Evolutionary conservation across 306 rosid species (phyloP).

Genomic region (Geum urbanum): DNA sequence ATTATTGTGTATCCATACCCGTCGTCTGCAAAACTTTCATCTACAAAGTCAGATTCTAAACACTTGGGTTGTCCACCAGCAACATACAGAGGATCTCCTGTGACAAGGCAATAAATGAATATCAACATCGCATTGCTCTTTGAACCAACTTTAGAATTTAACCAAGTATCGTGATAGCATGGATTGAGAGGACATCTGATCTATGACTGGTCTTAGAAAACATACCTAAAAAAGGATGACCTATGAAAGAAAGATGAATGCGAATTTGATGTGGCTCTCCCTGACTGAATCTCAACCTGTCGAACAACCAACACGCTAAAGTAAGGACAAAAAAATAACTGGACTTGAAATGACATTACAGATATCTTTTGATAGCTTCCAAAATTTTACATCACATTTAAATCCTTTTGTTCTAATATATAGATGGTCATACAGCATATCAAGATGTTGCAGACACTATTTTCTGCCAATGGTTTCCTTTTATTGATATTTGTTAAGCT

Average conservation of each 20-base stretch:
- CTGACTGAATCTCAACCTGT: constrained; percentile 89
- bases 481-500: neutral
- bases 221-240: constrained; percentile 81
- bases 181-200: neutral
- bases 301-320: constrained; percentile 20
- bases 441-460: neutral
- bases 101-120: neutral
- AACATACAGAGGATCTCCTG: constrained; percentile 87
- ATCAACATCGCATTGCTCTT: neutral
- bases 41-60: constrained; percentile 38
- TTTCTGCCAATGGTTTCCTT: neutral
- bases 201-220: neutral
- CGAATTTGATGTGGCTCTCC: constrained; percentile 97
- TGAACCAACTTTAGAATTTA: neutral
- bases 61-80: constrained; percentile 75
- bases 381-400: neutral
- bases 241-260: constrained; percentile 86
- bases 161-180: neutral
- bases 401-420: neutral
- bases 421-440: neutral
- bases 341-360: neutral
- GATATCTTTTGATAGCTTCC: neutral
- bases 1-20: constrained; percentile 45
- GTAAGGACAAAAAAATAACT: constrained; percentile 10
- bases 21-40: constrained; percentile 62